phyloP scores from a whole-genome alignment of 108 stramenopile species.

The Aurantiochytrium sp. region DNA sequence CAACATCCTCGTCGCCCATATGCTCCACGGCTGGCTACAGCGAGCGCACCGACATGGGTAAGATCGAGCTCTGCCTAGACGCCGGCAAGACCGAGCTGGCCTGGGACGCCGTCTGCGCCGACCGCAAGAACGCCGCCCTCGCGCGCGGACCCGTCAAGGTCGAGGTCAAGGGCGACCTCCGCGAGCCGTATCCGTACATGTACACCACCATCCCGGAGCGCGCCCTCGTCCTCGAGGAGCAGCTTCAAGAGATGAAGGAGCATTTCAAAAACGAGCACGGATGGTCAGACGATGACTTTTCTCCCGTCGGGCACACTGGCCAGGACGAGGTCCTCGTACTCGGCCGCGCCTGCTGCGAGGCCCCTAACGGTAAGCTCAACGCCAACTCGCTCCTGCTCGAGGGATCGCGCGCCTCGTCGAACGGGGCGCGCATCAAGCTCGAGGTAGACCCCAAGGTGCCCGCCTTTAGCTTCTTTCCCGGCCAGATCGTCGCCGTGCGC shows the following conservation, averaged over 20 bases:
- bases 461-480: conserved; percentile 82
- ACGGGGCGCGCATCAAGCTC: conserved; percentile 74
- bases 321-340: conserved; percentile 72
- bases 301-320: conserved; percentile 78
- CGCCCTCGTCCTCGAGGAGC: conserved; percentile 66
- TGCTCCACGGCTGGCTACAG: background rate
- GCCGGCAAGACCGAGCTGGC: background rate
- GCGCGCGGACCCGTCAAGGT: background rate
- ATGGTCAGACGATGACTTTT: conserved; percentile 58
- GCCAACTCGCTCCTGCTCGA: conserved; percentile 77
- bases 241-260: conserved; percentile 60
- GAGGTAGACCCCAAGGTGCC: conserved; percentile 58
- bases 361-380: conserved; percentile 83
- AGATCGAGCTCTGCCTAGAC: background rate
- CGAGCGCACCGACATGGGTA: conserved; percentile 8
- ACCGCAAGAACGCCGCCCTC: background rate
- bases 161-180: conserved; percentile 32
- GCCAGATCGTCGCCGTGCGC: conserved; percentile 88
- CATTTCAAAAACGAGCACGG: conserved; percentile 44
- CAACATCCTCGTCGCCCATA: background rate
- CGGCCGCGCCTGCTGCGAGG: conserved; percentile 82
- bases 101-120: background rate
- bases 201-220: conserved; percentile 80
- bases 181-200: conserved; percentile 76
- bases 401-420: conserved; percentile 72